phyloP scores from a whole-genome alignment of 1,284 basidiomycete species.

The Pseudozyma hubeiensis region DNA sequence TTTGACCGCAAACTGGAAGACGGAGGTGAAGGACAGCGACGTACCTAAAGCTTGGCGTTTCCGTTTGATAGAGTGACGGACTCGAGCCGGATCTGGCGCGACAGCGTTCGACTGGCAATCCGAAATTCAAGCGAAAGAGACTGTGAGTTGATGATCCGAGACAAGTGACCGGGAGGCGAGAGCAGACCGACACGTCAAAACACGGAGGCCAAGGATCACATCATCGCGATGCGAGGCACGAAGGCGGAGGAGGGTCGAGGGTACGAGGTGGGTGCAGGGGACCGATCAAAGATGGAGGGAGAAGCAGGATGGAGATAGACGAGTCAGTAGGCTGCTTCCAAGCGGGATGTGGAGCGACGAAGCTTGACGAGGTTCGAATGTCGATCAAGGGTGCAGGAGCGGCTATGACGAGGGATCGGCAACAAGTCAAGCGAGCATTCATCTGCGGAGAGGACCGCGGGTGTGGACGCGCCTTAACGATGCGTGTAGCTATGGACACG shows the following conservation, averaged over 20 bases:
- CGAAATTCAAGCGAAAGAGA: background rate
- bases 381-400: constrained; percentile 9
- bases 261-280: constrained; percentile 9
- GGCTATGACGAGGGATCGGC: constrained; percentile 14
- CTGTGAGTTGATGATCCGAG: background rate
- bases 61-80: constrained; percentile 10
- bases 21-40: background rate
- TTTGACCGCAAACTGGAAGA: constrained; percentile 16
- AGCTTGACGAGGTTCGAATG: constrained; percentile 21
- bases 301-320: constrained; percentile 1
- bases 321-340: constrained; percentile 5
- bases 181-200: background rate
- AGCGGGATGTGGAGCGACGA: background rate
- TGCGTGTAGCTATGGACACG: background rate
- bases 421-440: constrained; percentile 8
- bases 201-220: constrained; percentile 14
- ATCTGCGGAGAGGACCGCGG: constrained; percentile 8
- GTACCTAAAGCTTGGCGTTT: constrained; percentile 30
- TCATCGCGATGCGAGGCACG: constrained; percentile 18
- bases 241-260: constrained; percentile 19
- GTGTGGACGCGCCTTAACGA: constrained; percentile 7
- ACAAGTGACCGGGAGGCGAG: background rate
- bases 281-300: background rate
- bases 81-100: constrained; percentile 5
- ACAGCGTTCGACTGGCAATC: constrained; percentile 10